phyloP scores from a whole-genome alignment of 768 basidiomycete species.

The Sutorius australiensis region DNA sequence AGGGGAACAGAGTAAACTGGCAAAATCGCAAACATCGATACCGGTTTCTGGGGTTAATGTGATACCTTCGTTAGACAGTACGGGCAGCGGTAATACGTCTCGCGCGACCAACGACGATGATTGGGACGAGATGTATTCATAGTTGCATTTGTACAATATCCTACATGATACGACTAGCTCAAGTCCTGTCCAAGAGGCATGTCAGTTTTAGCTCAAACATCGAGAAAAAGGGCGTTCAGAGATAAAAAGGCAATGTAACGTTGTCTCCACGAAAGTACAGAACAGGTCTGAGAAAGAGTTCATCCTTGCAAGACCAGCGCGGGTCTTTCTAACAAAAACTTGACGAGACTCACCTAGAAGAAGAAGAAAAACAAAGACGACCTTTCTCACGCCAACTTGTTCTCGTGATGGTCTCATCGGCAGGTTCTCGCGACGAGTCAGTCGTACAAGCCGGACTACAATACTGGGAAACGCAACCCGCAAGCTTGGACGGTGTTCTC shows the following conservation, averaged over 20 bases:
- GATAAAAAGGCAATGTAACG: constrained; percentile 19
- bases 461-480: constrained; percentile 84
- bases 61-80: constrained; percentile 10
- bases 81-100: constrained; percentile 6
- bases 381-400: neutral
- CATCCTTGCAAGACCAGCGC: constrained; percentile 14
- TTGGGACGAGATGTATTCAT: constrained; percentile 66
- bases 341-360: constrained; percentile 11
- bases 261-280: constrained; percentile 28
- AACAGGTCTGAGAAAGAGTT: constrained; percentile 29
- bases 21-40: constrained; percentile 18
- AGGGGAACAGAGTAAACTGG: constrained; percentile 6
- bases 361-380: neutral
- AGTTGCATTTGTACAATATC: neutral
- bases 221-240: constrained; percentile 11
- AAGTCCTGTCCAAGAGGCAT: neutral
- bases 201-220: constrained; percentile 5
- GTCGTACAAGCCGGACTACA: constrained; percentile 72
- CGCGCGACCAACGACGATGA: constrained; percentile 46
- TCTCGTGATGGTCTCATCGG: constrained; percentile 2
- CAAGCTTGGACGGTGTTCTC: constrained; percentile 83
- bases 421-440: constrained; percentile 38
- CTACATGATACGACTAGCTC: no score
- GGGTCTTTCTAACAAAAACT: neutral
- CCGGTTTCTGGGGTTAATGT: constrained; percentile 25